phyloP scores from a whole-genome alignment of 2,329 filamentous ascomycete species.

The Claviceps africana region DNA sequence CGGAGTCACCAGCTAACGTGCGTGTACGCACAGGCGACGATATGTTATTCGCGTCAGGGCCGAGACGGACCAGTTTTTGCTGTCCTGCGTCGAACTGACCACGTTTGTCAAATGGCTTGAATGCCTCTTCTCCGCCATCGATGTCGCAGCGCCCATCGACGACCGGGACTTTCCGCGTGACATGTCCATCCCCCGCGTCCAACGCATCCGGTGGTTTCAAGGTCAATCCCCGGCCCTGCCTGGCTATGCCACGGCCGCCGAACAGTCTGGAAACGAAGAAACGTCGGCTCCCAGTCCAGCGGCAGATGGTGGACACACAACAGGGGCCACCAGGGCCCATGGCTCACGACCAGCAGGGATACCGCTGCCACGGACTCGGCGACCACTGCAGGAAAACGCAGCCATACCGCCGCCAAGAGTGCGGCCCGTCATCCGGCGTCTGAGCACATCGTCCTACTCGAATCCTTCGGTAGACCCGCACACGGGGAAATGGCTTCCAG shows the following conservation, averaged over 20 bases:
- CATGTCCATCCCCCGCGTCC: conserved; percentile 45
- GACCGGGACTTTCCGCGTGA: conserved; percentile 52
- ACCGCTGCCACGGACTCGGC: conserved; percentile 3
- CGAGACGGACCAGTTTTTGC: conserved; percentile 60
- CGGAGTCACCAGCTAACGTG: neutral
- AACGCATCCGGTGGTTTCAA: conserved; percentile 36
- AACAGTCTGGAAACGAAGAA: conserved; percentile 2
- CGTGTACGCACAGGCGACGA: conserved; percentile 14
- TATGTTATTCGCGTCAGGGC: conserved; percentile 59
- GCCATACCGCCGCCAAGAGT: conserved; percentile 15
- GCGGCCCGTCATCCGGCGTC: conserved; percentile 19
- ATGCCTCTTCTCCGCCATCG: conserved; percentile 56
- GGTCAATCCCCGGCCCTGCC: conserved; percentile 20
- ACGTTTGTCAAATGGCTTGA: conserved; percentile 58
- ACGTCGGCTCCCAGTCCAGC: neutral
- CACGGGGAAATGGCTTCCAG: conserved; percentile 43
- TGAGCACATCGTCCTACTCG: conserved; percentile 31
- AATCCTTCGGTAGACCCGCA: conserved; percentile 31
- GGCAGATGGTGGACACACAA: neutral
- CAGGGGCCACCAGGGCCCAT: conserved; percentile 3
- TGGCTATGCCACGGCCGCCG: conserved; percentile 2
- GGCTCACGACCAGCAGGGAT: neutral
- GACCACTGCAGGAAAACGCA: conserved; percentile 5
- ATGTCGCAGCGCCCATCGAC: conserved; percentile 56
- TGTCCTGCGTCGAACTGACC: conserved; percentile 51